Conservation (phyloP, 257 asterid genomes). For the Gentiana straminea region DNA sequence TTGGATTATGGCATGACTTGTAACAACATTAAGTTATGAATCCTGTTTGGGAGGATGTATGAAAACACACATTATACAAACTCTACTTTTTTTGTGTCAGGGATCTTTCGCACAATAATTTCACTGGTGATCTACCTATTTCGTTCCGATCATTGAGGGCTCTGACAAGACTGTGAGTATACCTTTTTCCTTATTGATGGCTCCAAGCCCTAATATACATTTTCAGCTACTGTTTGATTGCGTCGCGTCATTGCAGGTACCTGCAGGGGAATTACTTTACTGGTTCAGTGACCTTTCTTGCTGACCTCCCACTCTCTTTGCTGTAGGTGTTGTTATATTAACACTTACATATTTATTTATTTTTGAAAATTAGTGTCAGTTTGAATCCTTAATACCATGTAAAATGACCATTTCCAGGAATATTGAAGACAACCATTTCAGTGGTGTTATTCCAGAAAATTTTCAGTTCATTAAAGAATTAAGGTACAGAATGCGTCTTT, state of each 20-base stretch:
- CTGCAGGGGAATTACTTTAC: constrained; percentile 71
- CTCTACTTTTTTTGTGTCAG: constrained; percentile 26
- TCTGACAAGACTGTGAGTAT: constrained; percentile 62
- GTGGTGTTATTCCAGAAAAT: constrained; percentile 80
- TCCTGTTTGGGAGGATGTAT: too few relatives aligned
- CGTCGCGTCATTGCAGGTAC: constrained; percentile 38
- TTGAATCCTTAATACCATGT: too few relatives aligned
- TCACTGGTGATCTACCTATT: constrained; percentile 80
- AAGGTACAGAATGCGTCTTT: constrained; percentile 24
- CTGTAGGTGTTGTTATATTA: constrained; percentile 36
- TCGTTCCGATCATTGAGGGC: constrained; percentile 52
- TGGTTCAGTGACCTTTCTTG: constrained; percentile 73
- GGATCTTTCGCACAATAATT: constrained; percentile 77
- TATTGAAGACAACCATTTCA: constrained; percentile 82
- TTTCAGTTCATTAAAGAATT: constrained; percentile 62
- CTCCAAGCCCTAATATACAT: background rate
- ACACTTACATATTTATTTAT: too few relatives aligned
- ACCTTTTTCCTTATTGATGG: constrained; percentile 6
- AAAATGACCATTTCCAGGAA: constrained; percentile 39
- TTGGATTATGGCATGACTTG: too few relatives aligned
- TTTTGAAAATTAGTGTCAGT: too few relatives aligned
- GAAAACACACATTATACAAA: too few relatives aligned
- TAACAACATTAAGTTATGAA: too few relatives aligned
- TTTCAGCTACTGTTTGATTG: constrained; percentile 6
- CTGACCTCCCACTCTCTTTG: constrained; percentile 54